Percentiles rank a stretch among this genome's conserved stretches.
Evolutionary conservation across 2,329 filamentous ascomycete genomes (phyloP).

Genomic region (Trichothecium sympodiale): DNA sequence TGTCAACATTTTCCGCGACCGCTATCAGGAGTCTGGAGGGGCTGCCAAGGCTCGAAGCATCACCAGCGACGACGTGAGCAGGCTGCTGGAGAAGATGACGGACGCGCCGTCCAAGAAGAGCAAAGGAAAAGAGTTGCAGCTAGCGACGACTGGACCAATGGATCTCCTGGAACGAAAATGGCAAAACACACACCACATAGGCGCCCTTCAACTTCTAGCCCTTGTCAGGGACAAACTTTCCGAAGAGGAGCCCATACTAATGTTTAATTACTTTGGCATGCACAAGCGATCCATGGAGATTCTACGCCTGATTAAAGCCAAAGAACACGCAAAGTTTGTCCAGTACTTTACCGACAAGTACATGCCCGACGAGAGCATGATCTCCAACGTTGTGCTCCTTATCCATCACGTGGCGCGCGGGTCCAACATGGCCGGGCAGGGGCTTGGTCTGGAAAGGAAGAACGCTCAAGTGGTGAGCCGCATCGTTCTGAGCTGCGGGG

Average conservation of each 20-base stretch:
- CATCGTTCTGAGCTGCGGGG: slow-evolving; percentile 4
- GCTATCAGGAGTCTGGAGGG: slow-evolving; percentile 7
- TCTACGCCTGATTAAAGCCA: slow-evolving; percentile 12
- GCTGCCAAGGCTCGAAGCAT: background rate
- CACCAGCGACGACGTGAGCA: background rate
- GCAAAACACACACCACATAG: slow-evolving; percentile 11
- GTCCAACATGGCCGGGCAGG: too few relatives aligned
- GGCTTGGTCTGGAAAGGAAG: too few relatives aligned
- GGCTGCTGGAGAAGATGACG: background rate
- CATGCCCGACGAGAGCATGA: slow-evolving; percentile 4
- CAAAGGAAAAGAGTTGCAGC: too few relatives aligned
- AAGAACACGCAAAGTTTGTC: slow-evolving; percentile 16
- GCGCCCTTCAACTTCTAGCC: slow-evolving; percentile 13
- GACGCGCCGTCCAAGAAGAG: slow-evolving; percentile 3
- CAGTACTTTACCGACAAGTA: slow-evolving; percentile 15
- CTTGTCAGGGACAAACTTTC: slow-evolving; percentile 12
- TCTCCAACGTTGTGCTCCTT: background rate
- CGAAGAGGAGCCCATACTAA: slow-evolving; percentile 15
- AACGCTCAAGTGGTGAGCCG: background rate
- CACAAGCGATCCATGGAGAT: slow-evolving; percentile 15
- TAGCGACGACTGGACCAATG: too few relatives aligned
- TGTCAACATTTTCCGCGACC: slow-evolving; percentile 11
- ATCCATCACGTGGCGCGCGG: too few relatives aligned
- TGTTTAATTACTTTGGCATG: slow-evolving; percentile 19
- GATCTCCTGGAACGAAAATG: slow-evolving; percentile 3